Percentiles rank a stretch among this genome's conserved stretches.
phyloP scores from a whole-genome alignment of 1,284 basidiomycete genomes.

The Rhizoctonia solani region DNA sequence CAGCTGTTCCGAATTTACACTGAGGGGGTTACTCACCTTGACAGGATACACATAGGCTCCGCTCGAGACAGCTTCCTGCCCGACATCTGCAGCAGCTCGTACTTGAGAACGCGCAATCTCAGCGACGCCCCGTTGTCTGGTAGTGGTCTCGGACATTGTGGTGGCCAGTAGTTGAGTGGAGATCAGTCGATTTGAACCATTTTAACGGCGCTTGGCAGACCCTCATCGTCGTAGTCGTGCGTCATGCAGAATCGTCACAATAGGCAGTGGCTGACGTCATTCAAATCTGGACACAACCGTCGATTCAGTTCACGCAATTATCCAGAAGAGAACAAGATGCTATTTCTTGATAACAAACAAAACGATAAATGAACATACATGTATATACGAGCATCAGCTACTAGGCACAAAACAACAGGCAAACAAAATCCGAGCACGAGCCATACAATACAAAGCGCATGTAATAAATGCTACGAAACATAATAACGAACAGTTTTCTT shows the following conservation, averaged over 20 bases:
- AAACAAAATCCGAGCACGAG: conserved; percentile 10
- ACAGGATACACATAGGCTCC: conserved; percentile 51
- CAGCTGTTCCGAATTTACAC: background rate
- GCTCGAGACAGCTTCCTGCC: conserved; percentile 46
- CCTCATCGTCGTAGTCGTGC: background rate
- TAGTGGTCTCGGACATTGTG: conserved; percentile 15
- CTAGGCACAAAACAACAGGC: background rate
- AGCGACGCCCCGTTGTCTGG: conserved; percentile 22
- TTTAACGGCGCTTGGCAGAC: background rate
- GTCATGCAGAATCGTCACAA: conserved; percentile 7
- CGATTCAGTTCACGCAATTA: too few species aligned
- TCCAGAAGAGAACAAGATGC: too few species aligned
- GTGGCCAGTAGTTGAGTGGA: background rate
- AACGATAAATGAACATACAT: conserved; percentile 16
- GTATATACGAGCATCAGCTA: conserved; percentile 15
- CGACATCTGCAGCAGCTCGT: conserved; percentile 38
- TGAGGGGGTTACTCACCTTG: conserved; percentile 43
- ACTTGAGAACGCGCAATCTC: conserved; percentile 36
- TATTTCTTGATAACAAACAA: background rate
- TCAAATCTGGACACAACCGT: background rate
- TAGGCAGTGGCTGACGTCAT: background rate
- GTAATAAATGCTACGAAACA: conserved; percentile 8
- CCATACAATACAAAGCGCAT: conserved; percentile 28
- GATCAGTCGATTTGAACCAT: background rate
- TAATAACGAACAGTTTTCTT: background rate